phyloP scores from a whole-genome alignment of 148 eudicot species.

The Rhododendron henanense region DNA sequence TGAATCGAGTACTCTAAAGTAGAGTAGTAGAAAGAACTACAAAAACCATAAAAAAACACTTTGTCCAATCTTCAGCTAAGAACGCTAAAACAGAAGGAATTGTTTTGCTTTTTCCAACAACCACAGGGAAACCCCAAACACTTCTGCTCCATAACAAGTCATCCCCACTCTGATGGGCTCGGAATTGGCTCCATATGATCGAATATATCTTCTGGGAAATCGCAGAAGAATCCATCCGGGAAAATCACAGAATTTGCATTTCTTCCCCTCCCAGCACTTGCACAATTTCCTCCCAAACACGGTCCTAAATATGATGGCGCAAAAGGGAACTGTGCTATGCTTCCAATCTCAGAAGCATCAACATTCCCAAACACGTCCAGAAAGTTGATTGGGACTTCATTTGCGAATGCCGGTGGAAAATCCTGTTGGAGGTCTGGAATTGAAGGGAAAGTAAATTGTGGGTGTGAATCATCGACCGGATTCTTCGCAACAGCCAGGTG shows the following conservation, averaged over 20 bases:
- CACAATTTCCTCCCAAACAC: slow-evolving; percentile 12
- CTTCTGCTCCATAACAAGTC: not conserved
- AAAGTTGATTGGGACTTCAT: slow-evolving; percentile 32
- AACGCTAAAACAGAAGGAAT: not conserved
- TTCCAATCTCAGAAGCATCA: slow-evolving; percentile 17
- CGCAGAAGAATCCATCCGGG: slow-evolving; percentile 61
- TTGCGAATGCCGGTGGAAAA: slow-evolving; percentile 22
- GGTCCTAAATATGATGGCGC: slow-evolving; percentile 24
- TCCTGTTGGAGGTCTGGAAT: slow-evolving; percentile 20
- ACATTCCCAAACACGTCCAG: slow-evolving; percentile 32
- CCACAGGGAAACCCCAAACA: not conserved
- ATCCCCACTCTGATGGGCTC: slow-evolving; percentile 57
- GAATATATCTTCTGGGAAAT: slow-evolving; percentile 72
- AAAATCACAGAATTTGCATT: slow-evolving; percentile 22
- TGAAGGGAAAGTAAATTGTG: slow-evolving; percentile 16
- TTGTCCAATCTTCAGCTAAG: not conserved
- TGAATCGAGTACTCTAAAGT: not conserved
- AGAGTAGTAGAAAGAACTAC: not conserved
- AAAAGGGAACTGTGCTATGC: slow-evolving; percentile 16
- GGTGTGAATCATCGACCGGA: slow-evolving; percentile 9
- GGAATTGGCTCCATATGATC: slow-evolving; percentile 64
- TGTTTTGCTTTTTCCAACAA: not conserved
- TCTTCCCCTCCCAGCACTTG: slow-evolving; percentile 15
- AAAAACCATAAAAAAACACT: not conserved
- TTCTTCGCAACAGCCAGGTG: slow-evolving; percentile 18